A percentile compares a stretch with the other conserved stretches of the same genome.
Conservation (phyloP, 805 yeast species). For the Jamesozyma hellenica region DNA sequence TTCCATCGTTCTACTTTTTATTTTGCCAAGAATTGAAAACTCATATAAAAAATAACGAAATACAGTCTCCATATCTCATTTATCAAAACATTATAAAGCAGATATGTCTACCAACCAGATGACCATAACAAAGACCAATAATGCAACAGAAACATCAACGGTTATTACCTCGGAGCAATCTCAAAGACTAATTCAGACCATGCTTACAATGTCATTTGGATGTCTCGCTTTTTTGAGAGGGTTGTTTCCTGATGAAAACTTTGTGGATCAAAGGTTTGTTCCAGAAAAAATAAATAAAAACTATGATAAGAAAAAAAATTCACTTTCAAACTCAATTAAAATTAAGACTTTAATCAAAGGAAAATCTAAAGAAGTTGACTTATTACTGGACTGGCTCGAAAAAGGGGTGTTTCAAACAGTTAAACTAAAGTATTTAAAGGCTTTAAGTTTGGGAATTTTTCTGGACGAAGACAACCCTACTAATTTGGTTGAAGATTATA, state of each 20-base stretch:
- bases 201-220: constrained; percentile 44
- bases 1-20: too few relatives aligned
- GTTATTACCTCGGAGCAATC: constrained; percentile 32
- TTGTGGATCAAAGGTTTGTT: constrained; percentile 38
- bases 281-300: constrained; percentile 28
- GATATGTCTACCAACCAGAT: constrained; percentile 19
- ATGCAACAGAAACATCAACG: constrained; percentile 13
- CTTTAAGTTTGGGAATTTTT: constrained; percentile 38
- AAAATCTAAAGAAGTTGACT: constrained; percentile 37
- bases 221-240: constrained; percentile 50
- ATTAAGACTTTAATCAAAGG: constrained; percentile 43
- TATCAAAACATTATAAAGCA: background rate
- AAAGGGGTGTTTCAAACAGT: constrained; percentile 40
- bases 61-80: too few relatives aligned
- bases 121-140: constrained; percentile 7
- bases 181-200: constrained; percentile 38
- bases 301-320: constrained; percentile 18
- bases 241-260: constrained; percentile 45
- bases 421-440: constrained; percentile 33
- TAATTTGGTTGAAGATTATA: constrained; percentile 40
- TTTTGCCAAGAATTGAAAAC: too few relatives aligned
- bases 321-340: constrained; percentile 30
- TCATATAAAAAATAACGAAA: too few relatives aligned
- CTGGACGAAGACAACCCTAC: constrained; percentile 35
- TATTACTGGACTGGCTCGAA: constrained; percentile 45